phyloP scores from a whole-genome alignment of 169 alveolate species.

The Plasmodium chabaudi region DNA sequence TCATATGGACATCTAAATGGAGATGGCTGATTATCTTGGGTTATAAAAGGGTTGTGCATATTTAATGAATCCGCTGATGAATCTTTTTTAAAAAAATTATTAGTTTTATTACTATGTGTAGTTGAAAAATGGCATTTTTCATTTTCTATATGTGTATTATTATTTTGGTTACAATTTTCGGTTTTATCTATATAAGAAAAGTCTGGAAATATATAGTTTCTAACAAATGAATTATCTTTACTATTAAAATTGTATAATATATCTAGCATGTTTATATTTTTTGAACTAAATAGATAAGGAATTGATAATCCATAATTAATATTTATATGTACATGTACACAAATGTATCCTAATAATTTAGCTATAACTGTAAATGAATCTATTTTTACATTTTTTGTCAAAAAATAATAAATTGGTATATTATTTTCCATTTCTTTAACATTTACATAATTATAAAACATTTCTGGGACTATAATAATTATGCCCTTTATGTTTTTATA shows the following conservation, averaged over 20 bases:
- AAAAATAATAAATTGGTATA: conserved; percentile 36
- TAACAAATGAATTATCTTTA: not conserved
- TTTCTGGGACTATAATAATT: conserved; percentile 52
- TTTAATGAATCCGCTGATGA: too few relatives aligned
- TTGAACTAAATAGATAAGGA: conserved; percentile 40
- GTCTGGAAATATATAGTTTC: too few relatives aligned
- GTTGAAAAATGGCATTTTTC: not conserved
- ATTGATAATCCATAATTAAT: conserved; percentile 57
- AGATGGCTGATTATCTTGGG: not conserved
- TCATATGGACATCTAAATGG: too few relatives aligned
- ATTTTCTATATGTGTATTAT: not conserved
- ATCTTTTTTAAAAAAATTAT: not conserved
- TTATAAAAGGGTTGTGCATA: not conserved
- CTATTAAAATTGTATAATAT: conserved; percentile 23
- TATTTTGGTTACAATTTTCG: not conserved
- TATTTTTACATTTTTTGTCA: conserved; percentile 39
- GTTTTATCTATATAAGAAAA: not conserved
- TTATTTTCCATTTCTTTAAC: conserved; percentile 29
- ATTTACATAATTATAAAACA: conserved; percentile 50
- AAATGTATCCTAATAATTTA: conserved; percentile 56
- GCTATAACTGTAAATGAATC: conserved; percentile 63
- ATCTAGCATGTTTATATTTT: conserved; percentile 42
- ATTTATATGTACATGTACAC: conserved; percentile 57
- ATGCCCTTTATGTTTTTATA: conserved; percentile 57
- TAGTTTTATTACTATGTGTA: not conserved